Percentiles rank a stretch among this genome's conserved stretches.
Evolutionary conservation across 169 alveolate genomes (phyloP).

Genomic region (Plasmodium chabaudi): DNA sequence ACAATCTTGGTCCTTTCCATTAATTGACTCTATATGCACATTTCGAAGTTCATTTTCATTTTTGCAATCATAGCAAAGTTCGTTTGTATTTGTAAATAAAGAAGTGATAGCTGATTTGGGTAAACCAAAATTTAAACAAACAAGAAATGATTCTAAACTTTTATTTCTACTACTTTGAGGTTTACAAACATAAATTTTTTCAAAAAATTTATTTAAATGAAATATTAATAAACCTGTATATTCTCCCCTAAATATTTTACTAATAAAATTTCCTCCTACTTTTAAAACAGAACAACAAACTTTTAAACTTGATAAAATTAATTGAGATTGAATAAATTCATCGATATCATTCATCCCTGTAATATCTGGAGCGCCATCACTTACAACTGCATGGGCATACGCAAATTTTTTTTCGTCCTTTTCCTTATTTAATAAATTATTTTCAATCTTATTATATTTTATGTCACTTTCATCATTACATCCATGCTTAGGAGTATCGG

Average conservation of each 20-base stretch:
- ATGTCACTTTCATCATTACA: slow-evolving; percentile 34
- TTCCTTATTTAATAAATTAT: slow-evolving; percentile 7
- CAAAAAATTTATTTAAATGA: slow-evolving; percentile 84
- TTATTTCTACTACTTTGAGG: slow-evolving; percentile 91
- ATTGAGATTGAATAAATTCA: slow-evolving; percentile 93
- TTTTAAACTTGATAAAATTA: slow-evolving; percentile 94
- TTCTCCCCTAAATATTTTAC: slow-evolving; percentile 97
- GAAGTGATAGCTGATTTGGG: slow-evolving; percentile 35
- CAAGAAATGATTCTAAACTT: slow-evolving; percentile 92
- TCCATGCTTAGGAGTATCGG: slow-evolving; percentile 77
- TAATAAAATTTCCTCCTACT: slow-evolving; percentile 96
- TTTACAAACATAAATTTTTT: slow-evolving; percentile 88
- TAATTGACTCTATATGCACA: slow-evolving; percentile 23
- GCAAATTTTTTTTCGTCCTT: slow-evolving; percentile 49
- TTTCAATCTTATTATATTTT: slow-evolving; percentile 1
- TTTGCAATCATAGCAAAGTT: neutral
- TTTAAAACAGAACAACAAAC: slow-evolving; percentile 91
- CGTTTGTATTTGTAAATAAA: slow-evolving; percentile 7
- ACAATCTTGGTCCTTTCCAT: slow-evolving; percentile 13
- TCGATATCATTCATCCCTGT: slow-evolving; percentile 96
- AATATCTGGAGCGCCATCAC: slow-evolving; percentile 99
- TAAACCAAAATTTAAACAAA: slow-evolving; percentile 82
- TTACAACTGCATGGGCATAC: slow-evolving; percentile 94
- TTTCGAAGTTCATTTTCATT: slow-evolving; percentile 47
- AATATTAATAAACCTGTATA: slow-evolving; percentile 88